Evolutionary conservation across 139 green algal genomes (phyloP).

Genomic region (Yamagishiella unicocca): DNA sequence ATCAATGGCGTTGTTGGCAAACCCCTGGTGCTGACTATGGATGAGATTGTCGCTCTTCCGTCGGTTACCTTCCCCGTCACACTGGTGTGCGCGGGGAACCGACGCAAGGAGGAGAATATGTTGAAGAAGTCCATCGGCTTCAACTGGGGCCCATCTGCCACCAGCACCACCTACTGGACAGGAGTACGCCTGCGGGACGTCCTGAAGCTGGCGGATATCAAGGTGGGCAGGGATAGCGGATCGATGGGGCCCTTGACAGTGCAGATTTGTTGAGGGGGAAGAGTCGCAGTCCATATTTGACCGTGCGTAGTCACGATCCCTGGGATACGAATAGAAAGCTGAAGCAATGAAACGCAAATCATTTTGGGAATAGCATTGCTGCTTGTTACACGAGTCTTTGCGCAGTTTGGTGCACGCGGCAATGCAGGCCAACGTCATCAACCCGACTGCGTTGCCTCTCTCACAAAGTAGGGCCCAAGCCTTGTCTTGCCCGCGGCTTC

Average conservation of each 20-base stretch:
- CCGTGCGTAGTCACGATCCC: too few species aligned
- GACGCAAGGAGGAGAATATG: constrained; percentile 99
- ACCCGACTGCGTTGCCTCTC: too few species aligned
- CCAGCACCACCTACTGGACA: constrained; percentile 91
- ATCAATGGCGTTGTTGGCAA: constrained; percentile 86
- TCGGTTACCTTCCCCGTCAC: constrained; percentile 83
- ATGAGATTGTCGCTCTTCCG: constrained; percentile 87
- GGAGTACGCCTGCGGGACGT: constrained; percentile 91
- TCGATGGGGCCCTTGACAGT: too few species aligned
- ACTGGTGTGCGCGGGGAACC: constrained; percentile 93
- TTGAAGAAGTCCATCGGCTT: constrained; percentile 96
- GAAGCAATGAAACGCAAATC: too few species aligned
- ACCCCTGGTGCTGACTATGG: constrained; percentile 88
- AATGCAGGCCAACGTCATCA: too few species aligned
- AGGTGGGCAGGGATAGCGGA: constrained; percentile 19
- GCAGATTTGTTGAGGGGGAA: neutral
- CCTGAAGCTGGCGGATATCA: constrained; percentile 75
- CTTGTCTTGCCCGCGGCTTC: too few species aligned
- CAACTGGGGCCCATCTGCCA: constrained; percentile 76
- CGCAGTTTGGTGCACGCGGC: neutral
- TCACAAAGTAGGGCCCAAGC: too few species aligned
- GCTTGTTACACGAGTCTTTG: neutral
- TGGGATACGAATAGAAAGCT: too few species aligned
- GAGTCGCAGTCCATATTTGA: too few species aligned
- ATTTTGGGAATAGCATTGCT: too few species aligned